Evolutionary conservation across 129 eudicot species (phyloP).

Genomic region (Escallonia herrerae): DNA sequence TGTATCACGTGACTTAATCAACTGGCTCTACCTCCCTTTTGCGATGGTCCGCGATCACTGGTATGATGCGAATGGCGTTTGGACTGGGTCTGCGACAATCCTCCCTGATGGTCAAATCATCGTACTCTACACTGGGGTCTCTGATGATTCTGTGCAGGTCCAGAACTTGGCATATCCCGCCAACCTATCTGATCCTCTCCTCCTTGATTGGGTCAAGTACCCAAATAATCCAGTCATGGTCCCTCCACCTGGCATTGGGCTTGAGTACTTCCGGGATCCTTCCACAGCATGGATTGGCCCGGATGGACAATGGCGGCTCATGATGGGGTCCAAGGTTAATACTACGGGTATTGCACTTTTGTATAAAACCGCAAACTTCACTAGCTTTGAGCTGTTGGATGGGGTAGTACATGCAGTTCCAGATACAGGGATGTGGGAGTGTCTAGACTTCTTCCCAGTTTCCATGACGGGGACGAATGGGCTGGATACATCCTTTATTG

Average conservation of each 20-base stretch:
- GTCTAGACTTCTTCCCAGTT: slow-evolving; percentile 78
- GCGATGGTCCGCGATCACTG: slow-evolving; percentile 75
- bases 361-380: slow-evolving; percentile 65
- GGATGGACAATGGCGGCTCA: slow-evolving; percentile 67
- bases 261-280: slow-evolving; percentile 74
- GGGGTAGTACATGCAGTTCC: slow-evolving; percentile 57
- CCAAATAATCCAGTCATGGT: slow-evolving; percentile 62
- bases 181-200: slow-evolving; percentile 63
- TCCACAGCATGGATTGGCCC: slow-evolving; percentile 80
- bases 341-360: slow-evolving; percentile 66
- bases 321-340: slow-evolving; percentile 65
- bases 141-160: slow-evolving; percentile 67
- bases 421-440: slow-evolving; percentile 93
- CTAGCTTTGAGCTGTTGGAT: slow-evolving; percentile 33
- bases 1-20: slow-evolving; percentile 58
- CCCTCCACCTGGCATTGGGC: slow-evolving; percentile 65
- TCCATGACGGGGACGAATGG: slow-evolving; percentile 40
- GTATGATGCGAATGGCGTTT: slow-evolving; percentile 80
- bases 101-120: slow-evolving; percentile 61
- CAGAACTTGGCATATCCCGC: slow-evolving; percentile 81
- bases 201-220: slow-evolving; percentile 62
- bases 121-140: slow-evolving; percentile 74
- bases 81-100: slow-evolving; percentile 92
- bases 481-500: slow-evolving; percentile 57
- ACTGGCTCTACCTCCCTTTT: slow-evolving; percentile 75